Evolutionary conservation across 2,329 filamentous ascomycete species (phyloP).

Genomic region (Diaporthe nobilis): DNA sequence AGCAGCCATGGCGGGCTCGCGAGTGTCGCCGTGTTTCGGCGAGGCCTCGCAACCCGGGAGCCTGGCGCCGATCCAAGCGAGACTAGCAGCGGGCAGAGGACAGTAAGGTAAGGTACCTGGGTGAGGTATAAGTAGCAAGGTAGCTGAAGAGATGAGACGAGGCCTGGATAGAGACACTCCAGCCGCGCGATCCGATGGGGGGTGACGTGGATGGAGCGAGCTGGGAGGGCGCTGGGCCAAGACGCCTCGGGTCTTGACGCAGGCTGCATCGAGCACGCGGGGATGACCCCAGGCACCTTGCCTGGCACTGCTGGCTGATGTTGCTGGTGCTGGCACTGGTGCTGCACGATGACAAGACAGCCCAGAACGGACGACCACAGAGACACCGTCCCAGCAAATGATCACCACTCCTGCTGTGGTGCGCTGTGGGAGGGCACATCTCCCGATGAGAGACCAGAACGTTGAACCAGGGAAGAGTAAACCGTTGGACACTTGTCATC

Average conservation of each 20-base stretch:
- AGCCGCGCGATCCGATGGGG: conserved; percentile 23
- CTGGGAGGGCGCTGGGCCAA: conserved; percentile 2
- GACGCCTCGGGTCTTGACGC: conserved; percentile 25
- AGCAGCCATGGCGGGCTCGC: conserved; percentile 17
- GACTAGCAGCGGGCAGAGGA: conserved; percentile 6
- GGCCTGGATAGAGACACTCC: conserved; percentile 28
- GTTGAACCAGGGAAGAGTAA: background rate
- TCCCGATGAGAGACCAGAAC: conserved; percentile 8
- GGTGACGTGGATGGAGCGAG: conserved; percentile 10
- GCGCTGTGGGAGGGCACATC: conserved; percentile 5
- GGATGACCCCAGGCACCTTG: conserved; percentile 21
- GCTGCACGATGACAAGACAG: background rate
- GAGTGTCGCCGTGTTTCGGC: conserved; percentile 29
- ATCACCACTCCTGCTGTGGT: conserved; percentile 6
- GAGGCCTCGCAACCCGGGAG: conserved; percentile 22
- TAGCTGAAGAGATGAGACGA: background rate
- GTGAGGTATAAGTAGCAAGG: background rate
- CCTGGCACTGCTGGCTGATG: background rate
- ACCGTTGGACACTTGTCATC: conserved; percentile 5
- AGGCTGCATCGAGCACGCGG: conserved; percentile 16
- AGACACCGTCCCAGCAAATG: background rate
- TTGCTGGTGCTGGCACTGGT: background rate
- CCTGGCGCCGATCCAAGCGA: conserved; percentile 29
- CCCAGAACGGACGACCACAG: background rate
- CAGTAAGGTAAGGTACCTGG: background rate